These are phyloP conservation scores for Flaveria ramosissima DNA, from an alignment of 129 eudicot genomes.

Conservation along the genomic window DNA sequence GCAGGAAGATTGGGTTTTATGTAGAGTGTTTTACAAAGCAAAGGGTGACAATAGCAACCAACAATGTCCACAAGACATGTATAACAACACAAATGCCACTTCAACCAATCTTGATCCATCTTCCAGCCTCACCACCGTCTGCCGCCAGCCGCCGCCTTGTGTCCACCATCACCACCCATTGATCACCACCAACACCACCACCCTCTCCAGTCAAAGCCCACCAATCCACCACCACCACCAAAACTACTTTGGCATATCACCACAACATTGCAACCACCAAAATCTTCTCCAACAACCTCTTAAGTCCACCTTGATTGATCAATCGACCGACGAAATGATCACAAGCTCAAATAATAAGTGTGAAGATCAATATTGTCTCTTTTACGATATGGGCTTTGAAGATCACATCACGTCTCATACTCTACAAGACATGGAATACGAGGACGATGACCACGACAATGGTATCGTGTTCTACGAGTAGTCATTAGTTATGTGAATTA, in stretches of 20 bases:
- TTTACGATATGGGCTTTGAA: slow-evolving; percentile 50
- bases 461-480: slow-evolving; percentile 43
- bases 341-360: slow-evolving; percentile 36
- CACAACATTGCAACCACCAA: slow-evolving; percentile 37
- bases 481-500: slow-evolving; percentile 11
- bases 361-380: slow-evolving; percentile 55
- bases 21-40: slow-evolving; percentile 85
- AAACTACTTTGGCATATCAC: slow-evolving; percentile 35
- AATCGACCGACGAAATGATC: slow-evolving; percentile 20
- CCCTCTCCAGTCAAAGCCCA: slow-evolving; percentile 23
- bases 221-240: slow-evolving; percentile 35
- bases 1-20: slow-evolving; percentile 98
- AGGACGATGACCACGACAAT: slow-evolving; percentile 46
- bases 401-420: slow-evolving; percentile 32
- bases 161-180: slow-evolving; percentile 39
- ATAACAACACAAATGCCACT: slow-evolving; percentile 37
- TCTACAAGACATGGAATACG: slow-evolving; percentile 54
- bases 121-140: slow-evolving; percentile 19
- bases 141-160: slow-evolving; percentile 32
- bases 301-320: slow-evolving; percentile 26
- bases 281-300: slow-evolving; percentile 38
- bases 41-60: slow-evolving; percentile 54
- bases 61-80: slow-evolving; percentile 37
- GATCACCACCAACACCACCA: slow-evolving; percentile 18
- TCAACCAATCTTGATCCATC: slow-evolving; percentile 36